Conservation (phyloP, 805 yeast genomes). For the Candida argentea region DNA sequence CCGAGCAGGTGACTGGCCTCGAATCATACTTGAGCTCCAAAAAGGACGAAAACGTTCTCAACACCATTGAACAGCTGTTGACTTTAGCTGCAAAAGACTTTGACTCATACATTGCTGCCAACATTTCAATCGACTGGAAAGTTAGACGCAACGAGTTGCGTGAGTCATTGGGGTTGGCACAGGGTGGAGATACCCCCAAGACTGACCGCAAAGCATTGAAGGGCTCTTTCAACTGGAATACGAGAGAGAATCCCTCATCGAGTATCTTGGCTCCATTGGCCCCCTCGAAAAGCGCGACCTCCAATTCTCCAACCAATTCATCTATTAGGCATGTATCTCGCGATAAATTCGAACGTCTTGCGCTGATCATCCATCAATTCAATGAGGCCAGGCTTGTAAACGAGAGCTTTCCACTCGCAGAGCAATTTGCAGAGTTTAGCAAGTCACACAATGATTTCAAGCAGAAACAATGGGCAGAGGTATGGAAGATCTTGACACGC, state of each 20-base stretch:
- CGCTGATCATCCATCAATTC: conserved; percentile 57
- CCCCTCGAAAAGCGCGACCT: not conserved
- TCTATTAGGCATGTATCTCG: conserved; percentile 26
- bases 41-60: conserved; percentile 72
- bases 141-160: conserved; percentile 65
- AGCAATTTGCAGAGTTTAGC: conserved; percentile 51
- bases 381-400: conserved; percentile 56
- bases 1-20: no score
- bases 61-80: conserved; percentile 75
- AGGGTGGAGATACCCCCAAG: conserved; percentile 1
- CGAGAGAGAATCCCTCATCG: conserved; percentile 20
- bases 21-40: conserved; percentile 57
- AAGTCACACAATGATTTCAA: conserved; percentile 49
- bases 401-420: conserved; percentile 44
- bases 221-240: conserved; percentile 25
- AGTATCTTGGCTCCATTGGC: conserved; percentile 23
- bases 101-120: conserved; percentile 63
- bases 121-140: conserved; percentile 77
- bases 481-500: conserved; percentile 57
- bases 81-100: conserved; percentile 71
- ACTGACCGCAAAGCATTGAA: conserved; percentile 9
- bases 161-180: conserved; percentile 47
- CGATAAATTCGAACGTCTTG: conserved; percentile 64
- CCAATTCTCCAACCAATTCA: conserved; percentile 4
- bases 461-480: conserved; percentile 62